phyloP scores from a whole-genome alignment of 2,329 filamentous ascomycete species.

The Clarireedia paspali region DNA sequence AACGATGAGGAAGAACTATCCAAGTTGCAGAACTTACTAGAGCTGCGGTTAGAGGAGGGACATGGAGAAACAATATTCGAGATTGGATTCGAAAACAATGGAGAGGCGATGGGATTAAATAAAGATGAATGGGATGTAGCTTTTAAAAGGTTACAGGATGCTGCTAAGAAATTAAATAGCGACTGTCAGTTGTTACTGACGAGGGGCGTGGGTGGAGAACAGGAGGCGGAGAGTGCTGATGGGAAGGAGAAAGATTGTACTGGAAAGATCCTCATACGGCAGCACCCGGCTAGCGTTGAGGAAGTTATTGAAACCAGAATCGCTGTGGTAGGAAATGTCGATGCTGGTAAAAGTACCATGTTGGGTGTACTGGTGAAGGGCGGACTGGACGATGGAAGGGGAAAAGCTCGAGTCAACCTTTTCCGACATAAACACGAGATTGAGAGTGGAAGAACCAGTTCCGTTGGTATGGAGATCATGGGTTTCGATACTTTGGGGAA shows the following conservation, averaged over 20 bases:
- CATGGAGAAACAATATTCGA: slow-evolving; percentile 89
- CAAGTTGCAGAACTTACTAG: slow-evolving; percentile 58
- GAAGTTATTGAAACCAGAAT: slow-evolving; percentile 93
- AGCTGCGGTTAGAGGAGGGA: slow-evolving; percentile 68
- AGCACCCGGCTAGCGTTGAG: slow-evolving; percentile 65
- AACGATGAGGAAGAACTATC: slow-evolving; percentile 52
- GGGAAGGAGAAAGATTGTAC: slow-evolving; percentile 43
- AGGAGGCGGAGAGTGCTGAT: slow-evolving; percentile 40
- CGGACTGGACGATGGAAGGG: slow-evolving; percentile 86
- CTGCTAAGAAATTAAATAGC: slow-evolving; percentile 57
- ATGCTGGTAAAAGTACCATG: slow-evolving; percentile 95
- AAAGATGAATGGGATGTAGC: slow-evolving; percentile 70
- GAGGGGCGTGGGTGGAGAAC: slow-evolving; percentile 75
- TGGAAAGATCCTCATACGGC: slow-evolving; percentile 81
- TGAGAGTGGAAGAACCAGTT: slow-evolving; percentile 89
- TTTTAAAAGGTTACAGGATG: slow-evolving; percentile 55
- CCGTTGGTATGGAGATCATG: slow-evolving; percentile 98
- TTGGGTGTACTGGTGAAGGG: slow-evolving; percentile 94
- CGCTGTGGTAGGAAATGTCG: slow-evolving; percentile 95
- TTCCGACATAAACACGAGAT: slow-evolving; percentile 98
- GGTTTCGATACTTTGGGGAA: slow-evolving; percentile 85
- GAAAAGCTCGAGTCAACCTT: slow-evolving; percentile 87
- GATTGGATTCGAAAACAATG: slow-evolving; percentile 82
- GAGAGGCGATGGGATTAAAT: slow-evolving; percentile 73
- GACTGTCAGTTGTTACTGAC: slow-evolving; percentile 80